These are phyloP conservation scores for Rhodotorula babjevae DNA, from an alignment of 768 basidiomycete genomes.

Conservation along the genomic window DNA sequence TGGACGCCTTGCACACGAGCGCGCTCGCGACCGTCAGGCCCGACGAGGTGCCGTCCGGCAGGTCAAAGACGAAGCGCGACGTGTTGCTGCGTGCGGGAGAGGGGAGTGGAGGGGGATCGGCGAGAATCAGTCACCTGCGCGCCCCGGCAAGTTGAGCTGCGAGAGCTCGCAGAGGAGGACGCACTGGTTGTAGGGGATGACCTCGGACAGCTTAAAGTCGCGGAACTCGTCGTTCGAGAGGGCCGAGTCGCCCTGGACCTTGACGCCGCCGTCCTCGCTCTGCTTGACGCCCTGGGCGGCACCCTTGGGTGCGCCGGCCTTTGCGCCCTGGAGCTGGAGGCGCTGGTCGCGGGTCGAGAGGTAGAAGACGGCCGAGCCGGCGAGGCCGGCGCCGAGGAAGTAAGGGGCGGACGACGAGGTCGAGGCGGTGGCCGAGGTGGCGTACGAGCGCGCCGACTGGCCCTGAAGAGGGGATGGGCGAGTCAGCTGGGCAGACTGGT, in stretches of 20 bases:
- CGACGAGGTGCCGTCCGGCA: slow-evolving; percentile 71
- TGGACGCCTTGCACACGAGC: slow-evolving; percentile 69
- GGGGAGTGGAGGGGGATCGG: too few relatives aligned
- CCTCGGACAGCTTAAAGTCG: slow-evolving; percentile 73
- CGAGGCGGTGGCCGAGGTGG: slow-evolving; percentile 16
- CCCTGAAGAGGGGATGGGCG: too few relatives aligned
- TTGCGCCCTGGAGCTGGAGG: slow-evolving; percentile 7
- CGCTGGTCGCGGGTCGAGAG: slow-evolving; percentile 22
- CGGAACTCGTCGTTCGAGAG: slow-evolving; percentile 30
- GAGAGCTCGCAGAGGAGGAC: background rate
- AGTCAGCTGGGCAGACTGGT: background rate
- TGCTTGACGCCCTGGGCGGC: slow-evolving; percentile 12
- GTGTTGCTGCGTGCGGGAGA: slow-evolving; percentile 55
- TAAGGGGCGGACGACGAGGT: slow-evolving; percentile 27
- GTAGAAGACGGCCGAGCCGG: slow-evolving; percentile 29
- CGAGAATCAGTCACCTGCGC: background rate
- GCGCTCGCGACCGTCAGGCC: slow-evolving; percentile 74
- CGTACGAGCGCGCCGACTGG: slow-evolving; percentile 16
- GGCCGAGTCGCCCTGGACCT: slow-evolving; percentile 11
- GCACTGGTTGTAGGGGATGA: slow-evolving; percentile 69
- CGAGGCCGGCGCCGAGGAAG: slow-evolving; percentile 37
- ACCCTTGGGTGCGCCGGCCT: slow-evolving; percentile 10
- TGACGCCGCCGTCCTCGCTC: slow-evolving; percentile 5
- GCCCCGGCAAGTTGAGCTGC: too few relatives aligned
- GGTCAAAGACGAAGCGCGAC: slow-evolving; percentile 55